A percentile compares a stretch with the other conserved stretches of the same genome.
These are phyloP conservation scores for Hypholoma sublateritium DNA, from an alignment of 768 basidiomycete genomes.

Conservation along the genomic window DNA sequence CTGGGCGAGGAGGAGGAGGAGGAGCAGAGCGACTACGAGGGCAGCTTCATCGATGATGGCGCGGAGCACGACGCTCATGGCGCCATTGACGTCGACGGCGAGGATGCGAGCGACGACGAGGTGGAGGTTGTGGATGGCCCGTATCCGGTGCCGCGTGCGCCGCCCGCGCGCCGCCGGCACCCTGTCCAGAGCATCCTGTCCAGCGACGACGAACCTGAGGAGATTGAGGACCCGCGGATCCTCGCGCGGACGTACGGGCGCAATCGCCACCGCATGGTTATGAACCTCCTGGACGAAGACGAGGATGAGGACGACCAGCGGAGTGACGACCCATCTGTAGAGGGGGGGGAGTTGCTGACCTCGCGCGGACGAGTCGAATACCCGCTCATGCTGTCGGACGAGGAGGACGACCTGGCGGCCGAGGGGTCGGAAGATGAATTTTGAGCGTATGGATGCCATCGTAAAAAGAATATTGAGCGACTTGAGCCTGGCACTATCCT, in stretches of 20 bases:
- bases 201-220: neutral
- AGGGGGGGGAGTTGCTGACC: neutral
- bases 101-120: neutral
- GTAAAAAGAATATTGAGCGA: too few species aligned
- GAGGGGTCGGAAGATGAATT: too few species aligned
- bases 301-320: neutral
- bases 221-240: neutral
- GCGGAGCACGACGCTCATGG: neutral
- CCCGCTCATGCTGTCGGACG: neutral
- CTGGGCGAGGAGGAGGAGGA: slow-evolving; percentile 15
- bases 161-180: too few species aligned
- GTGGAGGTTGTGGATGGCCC: neutral
- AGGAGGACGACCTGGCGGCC: neutral
- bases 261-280: neutral
- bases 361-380: neutral
- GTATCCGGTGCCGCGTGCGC: too few species aligned
- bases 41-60: slow-evolving; percentile 18
- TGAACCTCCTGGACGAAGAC: neutral
- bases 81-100: too few species aligned
- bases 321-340: neutral
- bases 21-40: slow-evolving; percentile 14
- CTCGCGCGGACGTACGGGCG: neutral
- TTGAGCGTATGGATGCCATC: too few species aligned
- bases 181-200: too few species aligned
- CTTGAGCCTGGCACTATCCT: too few species aligned